Conservation (phyloP, 495 filamentous ascomycete species). For the Aspergillus incahuasiensis region DNA sequence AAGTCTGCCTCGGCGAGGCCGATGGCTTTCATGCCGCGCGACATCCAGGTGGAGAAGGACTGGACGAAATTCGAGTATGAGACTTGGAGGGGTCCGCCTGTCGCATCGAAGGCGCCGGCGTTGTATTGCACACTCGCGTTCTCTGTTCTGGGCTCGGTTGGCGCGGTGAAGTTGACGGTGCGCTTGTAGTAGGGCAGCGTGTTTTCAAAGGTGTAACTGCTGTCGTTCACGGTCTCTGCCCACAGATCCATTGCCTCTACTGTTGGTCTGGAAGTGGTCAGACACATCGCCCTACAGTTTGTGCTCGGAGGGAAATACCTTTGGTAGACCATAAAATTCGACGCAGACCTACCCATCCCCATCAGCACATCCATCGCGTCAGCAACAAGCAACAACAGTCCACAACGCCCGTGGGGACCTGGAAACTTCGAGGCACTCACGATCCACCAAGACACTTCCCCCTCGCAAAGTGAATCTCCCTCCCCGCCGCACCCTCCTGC, state of each 20-base stretch:
- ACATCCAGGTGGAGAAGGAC: conserved; percentile 40
- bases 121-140: conserved; percentile 48
- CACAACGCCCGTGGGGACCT: too few species aligned
- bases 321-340: conserved; percentile 37
- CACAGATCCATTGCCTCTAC: conserved; percentile 44
- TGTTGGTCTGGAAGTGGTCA: conserved; percentile 38
- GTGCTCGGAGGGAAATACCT: too few species aligned
- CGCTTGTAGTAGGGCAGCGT: conserved; percentile 53
- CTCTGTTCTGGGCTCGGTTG: conserved; percentile 27
- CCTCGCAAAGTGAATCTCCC: conserved; percentile 39
- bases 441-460: conserved; percentile 38
- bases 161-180: conserved; percentile 48
- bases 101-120: conserved; percentile 22
- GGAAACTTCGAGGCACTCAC: too few species aligned
- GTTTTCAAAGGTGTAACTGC: conserved; percentile 49
- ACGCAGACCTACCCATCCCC: conserved; percentile 20
- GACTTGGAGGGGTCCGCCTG: conserved; percentile 45
- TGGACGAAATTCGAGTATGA: conserved; percentile 46
- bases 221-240: conserved; percentile 54
- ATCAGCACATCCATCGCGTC: background rate
- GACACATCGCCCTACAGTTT: too few species aligned
- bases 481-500: conserved; percentile 27
- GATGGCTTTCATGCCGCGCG: conserved; percentile 31
- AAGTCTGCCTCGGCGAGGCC: conserved; percentile 38
- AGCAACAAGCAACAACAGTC: too few species aligned